Percentiles rank a stretch among this genome's conserved stretches.
These are phyloP conservation scores for Hymenoscyphus albidus DNA, from an alignment of 2,329 filamentous ascomycete genomes.

Conservation along the genomic window DNA sequence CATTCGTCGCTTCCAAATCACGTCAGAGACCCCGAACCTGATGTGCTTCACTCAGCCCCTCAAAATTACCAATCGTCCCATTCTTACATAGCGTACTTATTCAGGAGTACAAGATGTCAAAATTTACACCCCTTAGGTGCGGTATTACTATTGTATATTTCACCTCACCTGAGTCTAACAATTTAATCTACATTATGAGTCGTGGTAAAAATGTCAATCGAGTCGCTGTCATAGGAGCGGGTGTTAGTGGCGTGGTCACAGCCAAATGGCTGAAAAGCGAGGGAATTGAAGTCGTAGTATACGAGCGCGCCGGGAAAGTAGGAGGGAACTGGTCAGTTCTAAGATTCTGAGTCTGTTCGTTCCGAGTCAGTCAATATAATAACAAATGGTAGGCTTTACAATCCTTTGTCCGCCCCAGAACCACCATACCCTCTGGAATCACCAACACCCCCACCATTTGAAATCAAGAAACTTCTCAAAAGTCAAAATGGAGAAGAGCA, in stretches of 20 bases:
- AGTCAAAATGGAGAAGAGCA: not conserved
- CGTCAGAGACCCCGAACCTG: not conserved
- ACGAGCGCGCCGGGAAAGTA: conserved; percentile 48
- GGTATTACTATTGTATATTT: not conserved
- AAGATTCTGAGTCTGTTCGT: too few relatives aligned
- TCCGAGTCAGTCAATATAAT: conserved; percentile 25
- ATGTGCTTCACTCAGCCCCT: not conserved
- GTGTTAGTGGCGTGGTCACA: conserved; percentile 46
- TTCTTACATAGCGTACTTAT: not conserved
- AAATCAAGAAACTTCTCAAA: not conserved
- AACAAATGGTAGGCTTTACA: conserved; percentile 18
- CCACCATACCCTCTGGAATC: conserved; percentile 19
- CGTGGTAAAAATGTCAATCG: not conserved
- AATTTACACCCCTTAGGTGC: not conserved
- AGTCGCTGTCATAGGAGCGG: conserved; percentile 47
- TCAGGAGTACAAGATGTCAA: not conserved
- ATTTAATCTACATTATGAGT: not conserved
- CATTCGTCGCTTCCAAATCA: conserved; percentile 1
- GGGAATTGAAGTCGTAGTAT: conserved; percentile 49
- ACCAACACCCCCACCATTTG: not conserved
- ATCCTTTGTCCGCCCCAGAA: conserved; percentile 25
- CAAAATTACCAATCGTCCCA: not conserved
- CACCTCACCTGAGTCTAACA: not conserved
- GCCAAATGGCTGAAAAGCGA: conserved; percentile 44
- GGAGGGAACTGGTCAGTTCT: conserved; percentile 50